Percentiles rank a stretch among this genome's conserved stretches.
Evolutionary conservation across 805 yeast genomes (phyloP).

Genomic region (Myxozyma kluyveri): DNA sequence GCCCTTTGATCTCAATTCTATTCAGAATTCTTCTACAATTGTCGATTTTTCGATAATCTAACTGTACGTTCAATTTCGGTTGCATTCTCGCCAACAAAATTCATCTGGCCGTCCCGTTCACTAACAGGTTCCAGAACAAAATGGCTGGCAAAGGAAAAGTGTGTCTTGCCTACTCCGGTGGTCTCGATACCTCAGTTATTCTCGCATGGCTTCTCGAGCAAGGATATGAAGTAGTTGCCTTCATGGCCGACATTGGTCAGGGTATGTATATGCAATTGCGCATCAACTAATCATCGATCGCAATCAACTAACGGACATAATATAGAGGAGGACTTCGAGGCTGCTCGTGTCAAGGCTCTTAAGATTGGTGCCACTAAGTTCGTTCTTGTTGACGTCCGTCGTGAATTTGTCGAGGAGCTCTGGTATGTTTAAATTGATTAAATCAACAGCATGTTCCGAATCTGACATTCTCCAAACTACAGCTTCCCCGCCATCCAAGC

Average conservation of each 20-base stretch:
- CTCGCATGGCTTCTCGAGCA: conserved; percentile 97
- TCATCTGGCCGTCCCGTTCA: too few relatives aligned
- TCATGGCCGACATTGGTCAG: conserved; percentile 98
- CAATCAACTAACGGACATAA: background rate
- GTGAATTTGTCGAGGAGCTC: conserved; percentile 89
- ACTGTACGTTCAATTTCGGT: too few relatives aligned
- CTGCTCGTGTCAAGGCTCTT: conserved; percentile 92
- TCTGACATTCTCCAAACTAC: background rate
- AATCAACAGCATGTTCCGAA: background rate
- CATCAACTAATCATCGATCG: background rate
- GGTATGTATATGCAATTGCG: conserved; percentile 14
- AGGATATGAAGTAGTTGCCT: conserved; percentile 97
- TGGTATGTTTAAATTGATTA: conserved; percentile 42
- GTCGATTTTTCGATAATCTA: too few relatives aligned
- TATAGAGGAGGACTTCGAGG: conserved; percentile 92
- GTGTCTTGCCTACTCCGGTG: conserved; percentile 98
- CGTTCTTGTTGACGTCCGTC: conserved; percentile 90
- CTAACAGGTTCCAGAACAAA: too few relatives aligned
- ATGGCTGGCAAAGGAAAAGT: conserved; percentile 84
- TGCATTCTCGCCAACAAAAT: too few relatives aligned
- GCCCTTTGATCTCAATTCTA: too few relatives aligned
- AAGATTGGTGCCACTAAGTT: conserved; percentile 97
- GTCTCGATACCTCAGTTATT: conserved; percentile 95
- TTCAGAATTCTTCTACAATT: too few relatives aligned
- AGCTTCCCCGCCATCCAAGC: conserved; percentile 92